Percentiles rank a stretch among this genome's conserved stretches.
Evolutionary conservation across 805 yeast genomes (phyloP).

Genomic region (Starmerella apicola): DNA sequence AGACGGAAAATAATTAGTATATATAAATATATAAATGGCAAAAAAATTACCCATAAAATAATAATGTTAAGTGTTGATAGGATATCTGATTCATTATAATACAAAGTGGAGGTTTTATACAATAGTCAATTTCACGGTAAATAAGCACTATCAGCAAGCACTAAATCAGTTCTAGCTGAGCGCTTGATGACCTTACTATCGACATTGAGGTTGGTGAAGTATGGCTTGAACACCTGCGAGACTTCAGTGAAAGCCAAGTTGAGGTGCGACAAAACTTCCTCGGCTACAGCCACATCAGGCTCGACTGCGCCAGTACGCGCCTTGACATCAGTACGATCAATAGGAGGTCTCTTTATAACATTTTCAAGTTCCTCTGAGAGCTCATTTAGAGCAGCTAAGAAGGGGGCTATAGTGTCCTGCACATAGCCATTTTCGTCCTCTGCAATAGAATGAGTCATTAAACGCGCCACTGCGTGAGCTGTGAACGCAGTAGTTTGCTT

Average conservation of each 20-base stretch:
- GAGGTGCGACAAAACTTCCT: constrained; percentile 12
- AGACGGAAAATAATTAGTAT: too few relatives aligned
- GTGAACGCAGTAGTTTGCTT: constrained; percentile 24
- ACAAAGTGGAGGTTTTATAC: background rate
- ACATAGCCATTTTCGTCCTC: constrained; percentile 33
- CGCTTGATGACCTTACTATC: constrained; percentile 3
- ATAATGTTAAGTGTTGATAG: too few relatives aligned
- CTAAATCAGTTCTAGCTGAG: background rate
- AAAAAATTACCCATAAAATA: too few relatives aligned
- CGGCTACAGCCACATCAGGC: constrained; percentile 17
- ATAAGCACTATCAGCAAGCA: background rate
- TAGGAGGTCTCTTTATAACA: constrained; percentile 22
- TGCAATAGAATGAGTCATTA: constrained; percentile 26
- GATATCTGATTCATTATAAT: too few relatives aligned
- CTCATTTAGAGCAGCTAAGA: constrained; percentile 22
- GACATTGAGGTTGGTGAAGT: constrained; percentile 23
- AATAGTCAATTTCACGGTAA: background rate
- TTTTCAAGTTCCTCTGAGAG: constrained; percentile 21
- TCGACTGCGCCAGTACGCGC: constrained; percentile 6
- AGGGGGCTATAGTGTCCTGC: constrained; percentile 30
- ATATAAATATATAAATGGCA: too few relatives aligned
- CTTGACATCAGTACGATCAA: constrained; percentile 26
- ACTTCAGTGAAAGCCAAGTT: constrained; percentile 23
- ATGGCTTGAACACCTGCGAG: constrained; percentile 22
- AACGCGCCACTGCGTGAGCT: constrained; percentile 24